Evolutionary conservation across 83 land plant species (phyloP).

Genomic region (Diphasiastrum complanatum): DNA sequence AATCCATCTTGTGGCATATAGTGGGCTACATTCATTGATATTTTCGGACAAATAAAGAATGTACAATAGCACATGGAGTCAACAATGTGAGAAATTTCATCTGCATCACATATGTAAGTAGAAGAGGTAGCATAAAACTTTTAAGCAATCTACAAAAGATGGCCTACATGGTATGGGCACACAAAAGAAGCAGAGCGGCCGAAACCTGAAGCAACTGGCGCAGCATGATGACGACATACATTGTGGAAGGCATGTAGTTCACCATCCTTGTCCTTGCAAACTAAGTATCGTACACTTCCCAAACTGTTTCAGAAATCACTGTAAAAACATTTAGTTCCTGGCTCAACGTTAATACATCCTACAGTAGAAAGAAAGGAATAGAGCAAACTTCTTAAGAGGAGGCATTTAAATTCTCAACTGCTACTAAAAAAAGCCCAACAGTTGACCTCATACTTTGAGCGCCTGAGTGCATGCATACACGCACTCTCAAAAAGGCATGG

Average conservation of each 20-base stretch:
- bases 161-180: slow-evolving; percentile 89
- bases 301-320: too few species aligned
- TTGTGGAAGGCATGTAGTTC: slow-evolving; percentile 76
- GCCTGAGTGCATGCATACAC: too few species aligned
- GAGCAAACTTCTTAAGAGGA: too few species aligned
- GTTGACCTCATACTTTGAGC: too few species aligned
- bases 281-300: slow-evolving; percentile 65
- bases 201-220: slow-evolving; percentile 56
- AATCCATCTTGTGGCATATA: too few species aligned
- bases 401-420: too few species aligned
- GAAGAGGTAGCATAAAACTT: slow-evolving; percentile 9
- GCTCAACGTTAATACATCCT: too few species aligned
- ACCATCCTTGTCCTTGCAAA: slow-evolving; percentile 64
- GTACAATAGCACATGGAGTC: not conserved
- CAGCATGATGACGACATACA: slow-evolving; percentile 94
- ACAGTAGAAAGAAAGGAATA: too few species aligned
- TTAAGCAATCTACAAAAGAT: not conserved
- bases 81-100: not conserved
- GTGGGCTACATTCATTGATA: not conserved
- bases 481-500: too few species aligned
- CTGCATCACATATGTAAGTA: not conserved
- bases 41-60: not conserved
- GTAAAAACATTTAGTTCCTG: too few species aligned
- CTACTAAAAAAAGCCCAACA: too few species aligned
- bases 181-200: slow-evolving; percentile 67